Percentiles rank a stretch among this genome's conserved stretches.
These are phyloP conservation scores for Hydnomerulius pinastri DNA, from an alignment of 768 basidiomycete species.

Conservation along the genomic window DNA sequence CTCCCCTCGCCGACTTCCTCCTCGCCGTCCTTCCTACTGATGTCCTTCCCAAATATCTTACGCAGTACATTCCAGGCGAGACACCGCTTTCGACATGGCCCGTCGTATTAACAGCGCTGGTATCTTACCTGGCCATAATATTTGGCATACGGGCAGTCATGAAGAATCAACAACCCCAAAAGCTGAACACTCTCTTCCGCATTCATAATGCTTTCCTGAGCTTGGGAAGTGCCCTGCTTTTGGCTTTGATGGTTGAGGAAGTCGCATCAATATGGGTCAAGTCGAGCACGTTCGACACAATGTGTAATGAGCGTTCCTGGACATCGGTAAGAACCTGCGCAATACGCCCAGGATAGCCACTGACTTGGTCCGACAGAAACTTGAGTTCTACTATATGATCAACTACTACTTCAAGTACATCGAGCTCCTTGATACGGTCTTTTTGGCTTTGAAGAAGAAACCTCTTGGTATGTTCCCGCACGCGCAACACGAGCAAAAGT, in stretches of 20 bases:
- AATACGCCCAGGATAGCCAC: constrained; percentile 5
- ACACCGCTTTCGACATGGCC: constrained; percentile 63
- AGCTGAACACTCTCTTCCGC: constrained; percentile 84
- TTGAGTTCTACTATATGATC: constrained; percentile 97
- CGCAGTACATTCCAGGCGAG: constrained; percentile 53
- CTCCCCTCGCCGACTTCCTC: constrained; percentile 73
- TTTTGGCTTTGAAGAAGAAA: constrained; percentile 98
- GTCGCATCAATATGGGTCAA: constrained; percentile 78
- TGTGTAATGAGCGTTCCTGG: constrained; percentile 81
- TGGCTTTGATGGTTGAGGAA: constrained; percentile 91
- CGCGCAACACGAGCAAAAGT: neutral
- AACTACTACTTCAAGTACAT: constrained; percentile 99
- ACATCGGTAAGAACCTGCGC: constrained; percentile 65
- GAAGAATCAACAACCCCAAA: constrained; percentile 72
- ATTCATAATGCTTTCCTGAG: constrained; percentile 89
- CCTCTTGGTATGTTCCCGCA: constrained; percentile 69
- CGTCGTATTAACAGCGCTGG: constrained; percentile 69
- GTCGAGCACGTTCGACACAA: constrained; percentile 69
- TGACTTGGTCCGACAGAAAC: constrained; percentile 59
- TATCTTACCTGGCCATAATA: constrained; percentile 83
- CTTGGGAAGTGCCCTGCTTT: constrained; percentile 77
- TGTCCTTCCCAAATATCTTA: constrained; percentile 35
- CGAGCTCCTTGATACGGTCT: constrained; percentile 95
- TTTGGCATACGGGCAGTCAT: constrained; percentile 85
- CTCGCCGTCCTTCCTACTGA: constrained; percentile 56